These are phyloP conservation scores for Colletotrichum melonis DNA, from an alignment of 2,329 filamentous ascomycete species.

Conservation along the genomic window DNA sequence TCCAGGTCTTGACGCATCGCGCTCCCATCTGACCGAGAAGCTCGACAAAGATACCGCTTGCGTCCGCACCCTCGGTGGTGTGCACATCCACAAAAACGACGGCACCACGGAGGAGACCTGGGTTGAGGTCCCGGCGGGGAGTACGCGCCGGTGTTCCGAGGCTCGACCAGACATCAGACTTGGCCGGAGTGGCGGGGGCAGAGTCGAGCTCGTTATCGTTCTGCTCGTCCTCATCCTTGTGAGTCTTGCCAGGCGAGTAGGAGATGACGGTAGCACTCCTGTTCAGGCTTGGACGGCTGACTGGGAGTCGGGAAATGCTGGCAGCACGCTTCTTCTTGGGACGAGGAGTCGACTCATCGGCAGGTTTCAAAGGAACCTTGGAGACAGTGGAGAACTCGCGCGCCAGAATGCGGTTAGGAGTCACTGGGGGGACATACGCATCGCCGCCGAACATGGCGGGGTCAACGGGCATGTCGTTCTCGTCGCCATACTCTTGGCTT, in stretches of 20 bases:
- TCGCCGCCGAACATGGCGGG: conserved; percentile 50
- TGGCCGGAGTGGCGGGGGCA: conserved; percentile 57
- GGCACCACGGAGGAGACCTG: conserved; percentile 72
- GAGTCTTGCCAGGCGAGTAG: conserved; percentile 62
- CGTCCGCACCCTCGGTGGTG: conserved; percentile 83
- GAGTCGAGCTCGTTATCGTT: conserved; percentile 44
- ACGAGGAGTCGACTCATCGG: conserved; percentile 66
- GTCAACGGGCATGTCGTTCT: conserved; percentile 70
- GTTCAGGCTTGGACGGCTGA: conserved; percentile 55
- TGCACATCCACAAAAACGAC: conserved; percentile 87
- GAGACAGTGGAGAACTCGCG: conserved; percentile 78
- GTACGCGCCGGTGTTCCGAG: conserved; percentile 68
- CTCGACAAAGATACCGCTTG: conserved; percentile 83
- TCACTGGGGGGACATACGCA: conserved; percentile 57
- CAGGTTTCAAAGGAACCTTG: conserved; percentile 80
- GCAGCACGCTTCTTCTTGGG: conserved; percentile 61
- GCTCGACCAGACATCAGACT: conserved; percentile 64
- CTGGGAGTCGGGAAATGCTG: conserved; percentile 60
- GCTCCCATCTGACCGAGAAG: conserved; percentile 86
- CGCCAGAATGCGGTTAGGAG: conserved; percentile 65
- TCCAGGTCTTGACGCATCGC: conserved; percentile 80
- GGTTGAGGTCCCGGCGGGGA: conserved; percentile 64
- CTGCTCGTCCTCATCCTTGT: conserved; percentile 42
- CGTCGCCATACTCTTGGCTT: conserved; percentile 75
- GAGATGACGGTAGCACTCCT: conserved; percentile 66